phyloP scores from a whole-genome alignment of 2,329 filamentous ascomycete species.

The Diaporthe destruens region DNA sequence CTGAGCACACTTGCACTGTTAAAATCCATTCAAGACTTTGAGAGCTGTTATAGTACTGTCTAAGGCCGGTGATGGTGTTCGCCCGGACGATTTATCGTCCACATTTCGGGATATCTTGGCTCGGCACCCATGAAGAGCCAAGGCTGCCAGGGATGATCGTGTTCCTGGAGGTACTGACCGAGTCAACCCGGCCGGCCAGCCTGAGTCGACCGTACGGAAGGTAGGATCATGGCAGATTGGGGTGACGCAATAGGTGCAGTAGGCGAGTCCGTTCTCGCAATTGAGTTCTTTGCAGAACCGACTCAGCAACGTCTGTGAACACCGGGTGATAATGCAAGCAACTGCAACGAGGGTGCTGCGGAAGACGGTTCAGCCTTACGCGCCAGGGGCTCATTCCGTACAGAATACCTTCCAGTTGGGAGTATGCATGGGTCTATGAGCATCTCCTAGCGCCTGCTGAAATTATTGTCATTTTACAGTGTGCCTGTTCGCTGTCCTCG shows the following conservation, averaged over 20 bases:
- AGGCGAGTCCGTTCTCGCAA: neutral
- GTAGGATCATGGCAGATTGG: neutral
- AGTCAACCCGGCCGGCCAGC: neutral
- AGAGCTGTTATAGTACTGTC: neutral
- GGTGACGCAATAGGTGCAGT: slow-evolving; percentile 15
- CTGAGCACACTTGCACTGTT: neutral
- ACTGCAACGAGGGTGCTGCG: slow-evolving; percentile 2
- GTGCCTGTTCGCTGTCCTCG: slow-evolving; percentile 25
- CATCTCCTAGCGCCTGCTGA: neutral
- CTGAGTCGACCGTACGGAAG: neutral
- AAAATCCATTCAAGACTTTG: neutral
- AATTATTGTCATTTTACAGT: slow-evolving; percentile 26
- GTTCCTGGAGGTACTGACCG: slow-evolving; percentile 15
- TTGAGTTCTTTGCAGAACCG: neutral
- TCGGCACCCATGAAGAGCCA: slow-evolving; percentile 5
- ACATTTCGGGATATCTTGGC: neutral
- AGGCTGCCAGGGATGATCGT: neutral
- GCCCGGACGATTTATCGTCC: neutral
- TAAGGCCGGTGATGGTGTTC: neutral
- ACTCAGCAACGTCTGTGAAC: slow-evolving; percentile 20
- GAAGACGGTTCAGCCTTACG: neutral
- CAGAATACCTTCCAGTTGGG: neutral
- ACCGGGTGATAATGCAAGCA: neutral
- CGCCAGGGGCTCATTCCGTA: neutral
- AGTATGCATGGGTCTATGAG: neutral